These are phyloP conservation scores for Zygotorulaspora florentina DNA, from an alignment of 805 yeast genomes.

Conservation along the genomic window DNA sequence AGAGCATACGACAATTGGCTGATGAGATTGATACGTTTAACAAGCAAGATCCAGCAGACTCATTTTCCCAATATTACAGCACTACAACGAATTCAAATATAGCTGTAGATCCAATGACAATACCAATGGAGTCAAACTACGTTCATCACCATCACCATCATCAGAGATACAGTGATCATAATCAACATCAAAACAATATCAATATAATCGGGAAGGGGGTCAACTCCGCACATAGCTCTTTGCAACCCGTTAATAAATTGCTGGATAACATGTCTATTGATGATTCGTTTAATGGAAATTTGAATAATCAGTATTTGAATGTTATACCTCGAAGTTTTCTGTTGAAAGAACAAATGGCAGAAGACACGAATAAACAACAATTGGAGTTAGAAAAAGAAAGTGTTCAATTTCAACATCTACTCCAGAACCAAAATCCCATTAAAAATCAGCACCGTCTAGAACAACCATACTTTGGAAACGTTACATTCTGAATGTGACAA, in stretches of 20 bases:
- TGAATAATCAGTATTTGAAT: conserved; percentile 7
- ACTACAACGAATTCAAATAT: conserved; percentile 5
- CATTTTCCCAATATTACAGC: conserved; percentile 7
- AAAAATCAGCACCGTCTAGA: conserved; percentile 7
- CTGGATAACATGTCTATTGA: conserved; percentile 24
- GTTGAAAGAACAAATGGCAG: conserved; percentile 8
- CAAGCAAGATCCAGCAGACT: conserved; percentile 8
- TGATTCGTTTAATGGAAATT: conserved; percentile 17
- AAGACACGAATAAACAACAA: not conserved
- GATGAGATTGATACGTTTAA: conserved; percentile 14
- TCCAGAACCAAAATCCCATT: conserved; percentile 6
- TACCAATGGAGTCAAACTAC: conserved; percentile 3
- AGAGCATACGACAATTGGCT: conserved; percentile 10
- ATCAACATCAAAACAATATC: conserved; percentile 4
- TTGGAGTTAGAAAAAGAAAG: not conserved
- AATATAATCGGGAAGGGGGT: conserved; percentile 1
- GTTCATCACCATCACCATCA: conserved; percentile 3
- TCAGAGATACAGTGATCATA: not conserved
- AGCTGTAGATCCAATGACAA: conserved; percentile 2
- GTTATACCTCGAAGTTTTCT: conserved; percentile 23
- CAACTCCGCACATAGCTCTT: conserved; percentile 11
- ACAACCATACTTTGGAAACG: conserved; percentile 15
- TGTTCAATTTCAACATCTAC: not conserved
- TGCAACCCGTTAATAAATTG: conserved; percentile 16
- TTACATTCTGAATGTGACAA: conserved; percentile 10